Base-by-base conservation (phyloP, 768 basidiomycete genomes). In the Tulasnella sp. region DNA sequence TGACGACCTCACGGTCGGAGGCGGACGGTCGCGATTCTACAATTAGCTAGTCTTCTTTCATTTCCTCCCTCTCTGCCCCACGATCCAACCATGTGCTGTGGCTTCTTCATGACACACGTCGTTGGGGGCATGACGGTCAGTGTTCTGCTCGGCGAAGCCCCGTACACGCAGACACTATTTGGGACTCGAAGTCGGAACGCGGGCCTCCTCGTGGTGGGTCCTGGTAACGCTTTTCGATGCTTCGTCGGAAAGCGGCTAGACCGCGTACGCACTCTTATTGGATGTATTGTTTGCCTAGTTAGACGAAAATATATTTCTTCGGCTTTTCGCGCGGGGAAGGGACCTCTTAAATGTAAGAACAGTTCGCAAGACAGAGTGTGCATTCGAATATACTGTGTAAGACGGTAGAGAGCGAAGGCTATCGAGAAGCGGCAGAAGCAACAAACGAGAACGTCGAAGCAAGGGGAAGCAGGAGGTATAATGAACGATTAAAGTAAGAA, bases 101-200 rank as follows among this genome's bases (percentile, higher is more conserved):
- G 37, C 37, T 37, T 37, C 37, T 37, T 37, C 37, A 6, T 37
- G 54, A 24, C n/a, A 22, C 24, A 54, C 1, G 24, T 54, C 54
- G 22, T 7, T 54, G 24, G 24, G 1, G 54, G 54, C 54, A 54
- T n/a, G 54, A 54, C 4, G 54, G 54, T 54, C 4, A 22, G 54
- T 22, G 24, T 54, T 46, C 24, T n/a, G 5, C 24, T 8, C 12
- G 4, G 1, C 7, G 6, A 9, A n/a, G 54, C 24, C 54, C 3
- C 7, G 54, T 2, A n/a, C 54, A 22, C 14, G 16, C 16, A 22
- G 54, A 0, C 22, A 12, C 4, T 24, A 0, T 54, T 69, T 34
- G 64, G 34, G 64, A 69, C 64, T 22, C 20, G 64, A 69, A 31
- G 64, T 37, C 64, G 64, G 64, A 69, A 69, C 64, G 64, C 64